phyloP scores from a whole-genome alignment of 108 stramenopile species.

The Cyclotella distinguenda region DNA sequence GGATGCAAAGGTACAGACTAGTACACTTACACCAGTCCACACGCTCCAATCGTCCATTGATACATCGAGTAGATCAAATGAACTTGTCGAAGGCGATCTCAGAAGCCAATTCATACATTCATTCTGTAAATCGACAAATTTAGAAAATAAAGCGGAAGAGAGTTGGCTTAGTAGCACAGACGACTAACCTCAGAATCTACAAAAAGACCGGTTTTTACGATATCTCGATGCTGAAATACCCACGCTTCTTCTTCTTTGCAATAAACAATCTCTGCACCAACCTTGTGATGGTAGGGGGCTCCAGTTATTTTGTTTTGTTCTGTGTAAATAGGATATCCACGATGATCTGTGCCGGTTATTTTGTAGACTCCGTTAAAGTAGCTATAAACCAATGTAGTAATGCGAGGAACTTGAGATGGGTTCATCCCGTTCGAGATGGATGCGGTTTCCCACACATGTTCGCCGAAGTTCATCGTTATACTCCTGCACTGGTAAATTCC shows the following conservation, averaged over 20 bases:
- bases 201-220: constrained; percentile 14
- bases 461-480: constrained; percentile 11
- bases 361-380: constrained; percentile 42
- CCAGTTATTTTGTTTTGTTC: constrained; percentile 29
- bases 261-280: constrained; percentile 34
- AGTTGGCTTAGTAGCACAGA: no score
- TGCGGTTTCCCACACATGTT: constrained; percentile 29
- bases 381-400: constrained; percentile 18
- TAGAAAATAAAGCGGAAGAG: no score
- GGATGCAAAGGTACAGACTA: no score
- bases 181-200: no score
- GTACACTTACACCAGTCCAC: no score
- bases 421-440: no score
- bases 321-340: constrained; percentile 12
- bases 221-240: constrained; percentile 23
- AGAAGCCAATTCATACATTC: no score
- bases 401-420: not conserved
- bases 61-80: no score
- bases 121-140: no score
- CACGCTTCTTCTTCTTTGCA: constrained; percentile 32
- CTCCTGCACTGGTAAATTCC: constrained; percentile 12
- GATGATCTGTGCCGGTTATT: constrained; percentile 21
- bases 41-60: no score
- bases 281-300: not conserved
- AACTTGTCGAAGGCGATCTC: no score